Base-by-base conservation (phyloP, 1,139 yeast genomes). In the Scheffersomyces segobiensis region DNA sequence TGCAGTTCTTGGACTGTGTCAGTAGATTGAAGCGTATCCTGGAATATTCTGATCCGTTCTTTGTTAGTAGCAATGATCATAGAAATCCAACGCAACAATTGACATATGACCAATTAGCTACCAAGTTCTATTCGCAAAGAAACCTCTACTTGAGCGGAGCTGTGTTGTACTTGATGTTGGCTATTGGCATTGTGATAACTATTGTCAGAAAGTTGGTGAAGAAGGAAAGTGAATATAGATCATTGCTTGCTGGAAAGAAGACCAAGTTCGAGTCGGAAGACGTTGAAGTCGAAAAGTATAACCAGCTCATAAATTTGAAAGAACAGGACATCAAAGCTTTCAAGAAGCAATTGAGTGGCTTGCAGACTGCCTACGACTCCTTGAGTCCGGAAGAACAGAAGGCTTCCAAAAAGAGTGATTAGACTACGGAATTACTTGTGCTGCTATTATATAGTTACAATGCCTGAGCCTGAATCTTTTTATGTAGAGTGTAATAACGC, bases 71-170 rank as follows among this genome's bases (percentile, higher is more conserved):
- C 50, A 53, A 56, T 58, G 48, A 61, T 63, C 8, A 56, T 60
- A 14, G 62, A 17, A 51, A 47, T 51, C 53, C 56, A 22, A 26
- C 57, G 7, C 60, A 56, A 18, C 56, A 63, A 58, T 69, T 77
- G 65, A 71, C 70, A 56, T 71, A 74, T 57, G 84, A 80, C 46
- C 80, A 76, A 67, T 72, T 79, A 68, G 84, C 83, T n/a, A 71
- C 80, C 57, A 85, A 86, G 64, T 88, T 89, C 63, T 87, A 87
- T 65, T 82, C 88, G 52, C 93, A 89, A 70, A 80, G 95, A 67
- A 89, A 89, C 66, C 76, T 88, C 63, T 88, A 89, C 70, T 81
- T 89, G 60, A 82, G 88, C 19, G 93, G 93, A 3, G 91, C 91
- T 7, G 87, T 88, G 3, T 71, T 88, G 62, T 88, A 87, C 70